Evolutionary conservation across 495 filamentous ascomycete genomes (phyloP), one percentile per base, ranked within the genome.

Genomic region (Penicillium manginii): DNA sequence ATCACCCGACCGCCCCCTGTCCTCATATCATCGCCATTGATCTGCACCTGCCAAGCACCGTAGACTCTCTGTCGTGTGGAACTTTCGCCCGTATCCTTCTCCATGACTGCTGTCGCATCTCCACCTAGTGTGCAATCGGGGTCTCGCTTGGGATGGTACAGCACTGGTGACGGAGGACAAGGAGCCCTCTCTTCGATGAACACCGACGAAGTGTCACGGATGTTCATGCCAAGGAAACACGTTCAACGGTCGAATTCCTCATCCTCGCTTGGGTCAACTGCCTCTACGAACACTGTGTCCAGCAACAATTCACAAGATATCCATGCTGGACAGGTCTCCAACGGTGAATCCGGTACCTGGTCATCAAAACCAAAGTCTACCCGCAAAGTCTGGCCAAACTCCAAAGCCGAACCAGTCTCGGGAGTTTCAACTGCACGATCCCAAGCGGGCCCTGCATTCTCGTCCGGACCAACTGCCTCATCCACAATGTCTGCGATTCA

Each of bases 61-160:
- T 59, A 66, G 52, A 54, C 45, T 53, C 47, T 37, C 45, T 57
- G 50, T 50, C 60, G 35, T 32, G 37, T 55, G 40, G 52, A 55
- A 61, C 62, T 21, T 43, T 62, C 55, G 49, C 58, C 49, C 58
- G 63, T 66, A 70, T 73, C 71, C 65, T 80, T 78, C 73, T 77
- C 76, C 73, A 98, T 98, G 94, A 98, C 94, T 84, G 94, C 94
- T 75, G 93, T 98, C 77, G 94, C 92, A 69, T 91, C 86, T 78
- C 92, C 90, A 60, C 91, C 91, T 74, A 93, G 87, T 76, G 92
- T 97, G 74, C 87, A 92, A 80, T 82, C 84, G 68, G 82, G 80
- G 70, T 81, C 85, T 72, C 76, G 82, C 72, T 76, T 85, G 76
- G 80, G 78, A 82, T 84, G 82, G 83, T 79, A 80, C 63, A 70